Conservation (phyloP, 169 alveolate genomes). For the Plasmodium blacklocki region DNA sequence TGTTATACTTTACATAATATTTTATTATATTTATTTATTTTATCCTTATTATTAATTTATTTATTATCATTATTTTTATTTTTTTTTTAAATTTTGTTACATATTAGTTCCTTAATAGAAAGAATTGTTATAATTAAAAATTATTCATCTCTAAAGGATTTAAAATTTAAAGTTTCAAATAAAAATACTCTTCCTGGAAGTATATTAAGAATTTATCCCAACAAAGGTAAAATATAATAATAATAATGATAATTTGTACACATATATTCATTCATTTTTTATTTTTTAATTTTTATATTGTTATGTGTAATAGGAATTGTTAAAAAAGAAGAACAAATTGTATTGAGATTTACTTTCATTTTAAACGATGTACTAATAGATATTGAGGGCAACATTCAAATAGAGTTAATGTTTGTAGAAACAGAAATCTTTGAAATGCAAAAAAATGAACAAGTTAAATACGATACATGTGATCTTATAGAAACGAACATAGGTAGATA, state of each 20-base stretch:
- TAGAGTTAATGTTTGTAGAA: conserved; percentile 47
- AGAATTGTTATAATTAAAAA: conserved; percentile 68
- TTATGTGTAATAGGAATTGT: conserved; percentile 35
- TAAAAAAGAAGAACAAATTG: conserved; percentile 36
- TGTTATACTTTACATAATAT: too few relatives aligned
- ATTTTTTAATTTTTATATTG: neutral
- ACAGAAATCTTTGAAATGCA: neutral
- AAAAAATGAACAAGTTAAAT: neutral
- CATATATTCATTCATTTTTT: neutral
- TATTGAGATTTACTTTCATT: conserved; percentile 54
- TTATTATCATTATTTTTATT: conserved; percentile 3
- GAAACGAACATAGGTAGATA: conserved; percentile 64
- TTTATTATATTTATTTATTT: too few relatives aligned
- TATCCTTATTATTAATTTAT: neutral
- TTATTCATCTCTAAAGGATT: conserved; percentile 32
- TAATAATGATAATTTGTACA: conserved; percentile 5
- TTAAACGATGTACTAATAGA: conserved; percentile 60
- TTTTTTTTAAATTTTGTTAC: neutral
- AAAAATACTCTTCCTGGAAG: conserved; percentile 50
- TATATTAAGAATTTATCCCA: conserved; percentile 47
- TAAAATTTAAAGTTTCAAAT: conserved; percentile 68
- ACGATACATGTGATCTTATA: neutral
- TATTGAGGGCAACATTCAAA: conserved; percentile 75
- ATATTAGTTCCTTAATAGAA: conserved; percentile 55
- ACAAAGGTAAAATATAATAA: conserved; percentile 40